Evolutionary conservation across 352 stramenopile species (phyloP).

Genomic region (Elongisporangium anandrum): DNA sequence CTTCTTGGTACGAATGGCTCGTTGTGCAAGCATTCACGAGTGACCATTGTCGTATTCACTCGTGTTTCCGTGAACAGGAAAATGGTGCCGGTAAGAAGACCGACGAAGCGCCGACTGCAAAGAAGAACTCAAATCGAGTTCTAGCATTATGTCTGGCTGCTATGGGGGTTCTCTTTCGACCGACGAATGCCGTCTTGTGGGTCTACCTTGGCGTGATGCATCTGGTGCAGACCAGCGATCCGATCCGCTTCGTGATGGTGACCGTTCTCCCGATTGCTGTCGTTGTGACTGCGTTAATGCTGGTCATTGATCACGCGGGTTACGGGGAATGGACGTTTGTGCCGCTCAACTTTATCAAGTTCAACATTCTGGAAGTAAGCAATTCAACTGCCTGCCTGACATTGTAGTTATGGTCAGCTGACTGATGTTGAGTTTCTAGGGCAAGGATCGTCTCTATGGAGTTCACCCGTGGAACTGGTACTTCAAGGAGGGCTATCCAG

Average conservation of each 20-base stretch:
- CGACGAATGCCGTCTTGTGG: constrained; percentile 77
- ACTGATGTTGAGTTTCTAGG: constrained; percentile 20
- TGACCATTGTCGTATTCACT: background rate
- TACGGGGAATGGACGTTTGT: constrained; percentile 86
- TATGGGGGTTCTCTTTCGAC: constrained; percentile 75
- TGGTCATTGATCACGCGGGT: constrained; percentile 67
- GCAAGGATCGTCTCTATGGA: constrained; percentile 79
- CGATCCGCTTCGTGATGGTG: constrained; percentile 27
- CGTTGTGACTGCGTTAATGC: constrained; percentile 43
- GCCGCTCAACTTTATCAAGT: constrained; percentile 83
- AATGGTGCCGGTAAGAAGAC: constrained; percentile 32
- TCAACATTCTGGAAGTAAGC: constrained; percentile 78
- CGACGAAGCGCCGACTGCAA: constrained; percentile 11
- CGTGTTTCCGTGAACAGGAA: constrained; percentile 9
- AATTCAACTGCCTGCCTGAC: background rate
- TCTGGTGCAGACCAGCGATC: constrained; percentile 43
- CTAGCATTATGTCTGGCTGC: constrained; percentile 55
- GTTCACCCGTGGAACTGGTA: constrained; percentile 84
- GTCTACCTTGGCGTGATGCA: constrained; percentile 59
- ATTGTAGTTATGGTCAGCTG: background rate
- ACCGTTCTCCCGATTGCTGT: constrained; percentile 59
- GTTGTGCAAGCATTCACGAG: background rate
- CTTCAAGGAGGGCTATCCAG: constrained; percentile 71
- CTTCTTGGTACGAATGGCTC: constrained; percentile 45
- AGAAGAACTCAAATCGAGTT: constrained; percentile 25